Percentiles rank a stretch among this genome's conserved stretches.
phyloP scores from a whole-genome alignment of 2,329 filamentous ascomycete genomes.

The Phialophora macrospora region DNA sequence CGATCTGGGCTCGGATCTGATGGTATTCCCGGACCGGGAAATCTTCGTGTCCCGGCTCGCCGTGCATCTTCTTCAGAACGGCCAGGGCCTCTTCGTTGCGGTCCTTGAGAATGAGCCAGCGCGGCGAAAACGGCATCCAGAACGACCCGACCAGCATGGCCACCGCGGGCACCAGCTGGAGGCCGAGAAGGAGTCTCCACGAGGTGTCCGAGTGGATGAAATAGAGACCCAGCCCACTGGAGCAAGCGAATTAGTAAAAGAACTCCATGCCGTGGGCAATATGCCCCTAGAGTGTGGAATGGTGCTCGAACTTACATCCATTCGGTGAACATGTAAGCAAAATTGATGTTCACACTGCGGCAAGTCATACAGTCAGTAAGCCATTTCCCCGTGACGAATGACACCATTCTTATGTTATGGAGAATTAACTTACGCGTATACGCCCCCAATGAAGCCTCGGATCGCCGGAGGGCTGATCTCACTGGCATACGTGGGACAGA shows the following conservation, averaged over 20 bases:
- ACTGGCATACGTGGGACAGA: conserved; percentile 13
- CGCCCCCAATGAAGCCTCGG: conserved; percentile 8
- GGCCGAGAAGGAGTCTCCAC: conserved; percentile 16
- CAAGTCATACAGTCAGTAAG: neutral
- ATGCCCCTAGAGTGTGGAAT: neutral
- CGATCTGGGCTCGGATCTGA: conserved; percentile 27
- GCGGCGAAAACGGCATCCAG: conserved; percentile 17
- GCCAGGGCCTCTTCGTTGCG: conserved; percentile 17
- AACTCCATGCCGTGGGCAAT: neutral
- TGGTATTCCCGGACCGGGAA: conserved; percentile 22
- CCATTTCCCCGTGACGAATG: no score
- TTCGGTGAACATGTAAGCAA: conserved; percentile 18
- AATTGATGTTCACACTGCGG: conserved; percentile 13
- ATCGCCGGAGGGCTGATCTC: conserved; percentile 16
- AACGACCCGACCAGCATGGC: conserved; percentile 14
- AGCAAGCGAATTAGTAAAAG: neutral
- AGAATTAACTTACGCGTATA: conserved; percentile 9
- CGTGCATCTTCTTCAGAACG: conserved; percentile 21
- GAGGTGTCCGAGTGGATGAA: conserved; percentile 17
- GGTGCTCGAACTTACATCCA: conserved; percentile 17
- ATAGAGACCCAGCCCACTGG: conserved; percentile 16
- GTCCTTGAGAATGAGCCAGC: conserved; percentile 13
- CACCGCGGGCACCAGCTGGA: conserved; percentile 8
- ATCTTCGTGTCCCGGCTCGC: conserved; percentile 8
- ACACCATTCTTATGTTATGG: neutral